phyloP scores from a whole-genome alignment of 148 eudicot species.

The Diospyros kaki region DNA sequence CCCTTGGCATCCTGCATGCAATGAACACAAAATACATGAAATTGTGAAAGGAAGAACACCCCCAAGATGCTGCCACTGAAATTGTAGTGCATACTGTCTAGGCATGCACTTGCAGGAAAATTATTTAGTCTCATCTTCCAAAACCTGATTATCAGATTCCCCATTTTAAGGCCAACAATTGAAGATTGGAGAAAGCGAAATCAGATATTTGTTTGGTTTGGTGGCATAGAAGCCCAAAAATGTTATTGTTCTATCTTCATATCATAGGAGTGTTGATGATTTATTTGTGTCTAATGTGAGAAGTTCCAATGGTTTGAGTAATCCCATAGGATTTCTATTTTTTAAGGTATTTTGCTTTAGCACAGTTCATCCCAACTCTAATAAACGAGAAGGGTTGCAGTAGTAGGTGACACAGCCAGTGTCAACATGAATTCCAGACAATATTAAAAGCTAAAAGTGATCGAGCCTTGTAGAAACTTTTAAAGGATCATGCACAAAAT shows the following conservation, averaged over 20 bases:
- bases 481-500: too few relatives aligned
- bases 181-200: neutral
- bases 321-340: too few relatives aligned
- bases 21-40: neutral
- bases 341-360: too few relatives aligned
- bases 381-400: too few relatives aligned
- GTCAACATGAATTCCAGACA: too few relatives aligned
- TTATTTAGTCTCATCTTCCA: neutral
- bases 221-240: neutral
- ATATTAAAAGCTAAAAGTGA: too few relatives aligned
- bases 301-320: too few relatives aligned
- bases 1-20: constrained; percentile 38
- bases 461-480: too few relatives aligned
- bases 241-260: neutral
- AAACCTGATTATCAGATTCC: neutral
- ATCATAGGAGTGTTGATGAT: neutral
- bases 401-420: too few relatives aligned
- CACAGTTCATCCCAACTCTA: too few relatives aligned
- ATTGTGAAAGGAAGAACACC: neutral
- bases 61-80: neutral
- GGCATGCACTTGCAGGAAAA: neutral
- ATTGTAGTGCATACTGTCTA: neutral
- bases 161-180: neutral
- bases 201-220: neutral
- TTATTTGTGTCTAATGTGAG: too few relatives aligned